Percentiles rank a stretch among this genome's conserved stretches.
These are phyloP conservation scores for Mortierella hygrophila DNA, from an alignment of 192 early-diverging fungal species.

Conservation along the genomic window DNA sequence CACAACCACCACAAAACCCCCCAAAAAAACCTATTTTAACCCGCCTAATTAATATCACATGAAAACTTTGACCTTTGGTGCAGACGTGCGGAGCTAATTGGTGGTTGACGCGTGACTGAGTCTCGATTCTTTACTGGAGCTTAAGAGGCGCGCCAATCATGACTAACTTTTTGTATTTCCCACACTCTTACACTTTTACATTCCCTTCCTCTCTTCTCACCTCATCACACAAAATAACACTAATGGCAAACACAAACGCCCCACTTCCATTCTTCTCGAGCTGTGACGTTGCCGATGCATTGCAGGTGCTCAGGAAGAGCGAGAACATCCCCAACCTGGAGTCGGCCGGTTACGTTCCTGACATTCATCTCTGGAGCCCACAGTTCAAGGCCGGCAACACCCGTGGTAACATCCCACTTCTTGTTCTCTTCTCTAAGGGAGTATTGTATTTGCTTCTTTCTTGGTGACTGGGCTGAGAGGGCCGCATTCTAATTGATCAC, in stretches of 20 bases:
- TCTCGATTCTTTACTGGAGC: not conserved
- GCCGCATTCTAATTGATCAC: not conserved
- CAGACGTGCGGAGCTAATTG: not conserved
- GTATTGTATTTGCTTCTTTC: too few species aligned
- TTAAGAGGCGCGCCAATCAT: constrained; percentile 1
- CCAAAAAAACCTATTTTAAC: not conserved
- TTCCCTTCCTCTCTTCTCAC: not conserved
- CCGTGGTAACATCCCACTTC: constrained; percentile 20
- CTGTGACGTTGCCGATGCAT: constrained; percentile 65
- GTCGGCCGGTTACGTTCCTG: constrained; percentile 66
- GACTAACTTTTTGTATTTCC: not conserved
- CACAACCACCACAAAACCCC: too few species aligned
- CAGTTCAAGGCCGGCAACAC: constrained; percentile 60
- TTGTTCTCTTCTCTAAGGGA: not conserved
- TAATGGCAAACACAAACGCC: not conserved
- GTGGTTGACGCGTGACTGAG: not conserved
- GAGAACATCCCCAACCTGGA: not conserved
- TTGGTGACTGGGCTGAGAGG: too few species aligned
- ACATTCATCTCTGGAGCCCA: constrained; percentile 69
- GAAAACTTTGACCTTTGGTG: not conserved
- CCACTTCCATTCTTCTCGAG: constrained; percentile 48
- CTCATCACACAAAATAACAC: not conserved
- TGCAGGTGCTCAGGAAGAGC: constrained; percentile 58
- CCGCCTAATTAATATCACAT: not conserved
- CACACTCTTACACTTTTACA: not conserved